A percentile compares a stretch with the other conserved stretches of the same genome.
phyloP scores from a whole-genome alignment of 208 protist genomes.

The Trichomonas tenax region DNA sequence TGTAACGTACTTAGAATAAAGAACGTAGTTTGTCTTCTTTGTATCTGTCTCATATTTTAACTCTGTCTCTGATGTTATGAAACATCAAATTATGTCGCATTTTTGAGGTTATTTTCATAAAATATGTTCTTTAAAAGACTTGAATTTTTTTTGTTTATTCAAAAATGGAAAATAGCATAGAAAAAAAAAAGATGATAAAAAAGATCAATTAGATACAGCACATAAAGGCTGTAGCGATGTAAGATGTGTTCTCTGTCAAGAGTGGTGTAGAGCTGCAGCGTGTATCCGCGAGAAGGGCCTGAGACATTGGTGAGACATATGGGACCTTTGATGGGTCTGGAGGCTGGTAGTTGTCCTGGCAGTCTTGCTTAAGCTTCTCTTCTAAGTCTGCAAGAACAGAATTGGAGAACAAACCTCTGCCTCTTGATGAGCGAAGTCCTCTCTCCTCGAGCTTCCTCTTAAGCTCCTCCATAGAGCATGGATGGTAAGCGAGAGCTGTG shows the following conservation, averaged over 20 bases:
- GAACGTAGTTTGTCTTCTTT: too few relatives aligned
- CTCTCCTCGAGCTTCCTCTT: background rate
- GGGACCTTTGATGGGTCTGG: background rate
- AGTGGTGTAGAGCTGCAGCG: background rate
- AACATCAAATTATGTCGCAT: too few relatives aligned
- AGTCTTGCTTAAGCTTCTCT: background rate
- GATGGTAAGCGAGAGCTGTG: background rate
- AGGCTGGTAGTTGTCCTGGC: background rate
- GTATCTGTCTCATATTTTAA: too few relatives aligned
- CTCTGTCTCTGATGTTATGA: too few relatives aligned
- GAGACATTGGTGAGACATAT: background rate
- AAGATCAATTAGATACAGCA: background rate
- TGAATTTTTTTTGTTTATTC: too few relatives aligned
- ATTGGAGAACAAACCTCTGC: background rate
- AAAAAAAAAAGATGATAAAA: too few relatives aligned
- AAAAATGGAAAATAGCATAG: too few relatives aligned
- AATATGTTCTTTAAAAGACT: too few relatives aligned
- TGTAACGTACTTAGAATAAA: too few relatives aligned
- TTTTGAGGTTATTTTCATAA: too few relatives aligned
- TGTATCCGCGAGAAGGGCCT: background rate
- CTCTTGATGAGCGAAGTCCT: background rate
- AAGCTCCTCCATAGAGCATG: background rate
- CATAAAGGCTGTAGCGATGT: background rate
- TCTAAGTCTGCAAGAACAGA: background rate
- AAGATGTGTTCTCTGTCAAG: background rate